Base-by-base conservation (phyloP, 306 rosid species). In the Quercus wislizeni region DNA sequence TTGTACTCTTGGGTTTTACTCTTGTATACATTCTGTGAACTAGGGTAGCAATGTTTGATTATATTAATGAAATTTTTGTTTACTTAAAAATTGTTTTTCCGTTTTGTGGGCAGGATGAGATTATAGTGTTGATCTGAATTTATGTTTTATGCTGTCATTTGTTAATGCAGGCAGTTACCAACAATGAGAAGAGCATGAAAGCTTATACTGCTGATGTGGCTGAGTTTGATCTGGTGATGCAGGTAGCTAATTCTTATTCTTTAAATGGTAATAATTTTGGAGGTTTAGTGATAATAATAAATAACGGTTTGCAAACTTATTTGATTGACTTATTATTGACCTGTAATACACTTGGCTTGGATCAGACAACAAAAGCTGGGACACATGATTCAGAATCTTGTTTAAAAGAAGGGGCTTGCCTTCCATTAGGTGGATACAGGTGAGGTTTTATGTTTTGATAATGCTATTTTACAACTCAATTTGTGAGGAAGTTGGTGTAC, bases 361-460 rank as follows among this genome's bases (percentile, higher is more conserved):
- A 78, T 79, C 83, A 92, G 98, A 88, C 97, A 63, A 87, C 81
- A 41, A 92, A 92, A 91, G 87, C 92, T 72, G 97, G 94, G 72
- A 92, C 92, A 71, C 97, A 70, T 81, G 85, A 90, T 87, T 94
- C 94, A 21, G 84, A 85, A 86, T 87, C 98, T 81, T 94, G 98
- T 84, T 85, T 91, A 80, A 81, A 83, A 79, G 97, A 91, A 82
- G 85, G 52, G 78, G 84, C 93, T 15, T 94, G 98, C 80, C 94
- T 91, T 78, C 98, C 98, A 25, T 88, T 94, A 88, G 97, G 98
- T 82, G 98, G 98, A 91, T 94, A 92, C 96, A 94, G 98, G 97
- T 92, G 86, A 83, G 78, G 82, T 86, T 81, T 84, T 55, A 56
- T 78, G 46, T 76, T 80, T 41, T 79, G 64, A 79, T 28, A 77